Evolutionary conservation across 2,329 filamentous ascomycete genomes (phyloP), one percentile per base, ranked within the genome.

Genomic region (Pestalotiopsis sp.): DNA sequence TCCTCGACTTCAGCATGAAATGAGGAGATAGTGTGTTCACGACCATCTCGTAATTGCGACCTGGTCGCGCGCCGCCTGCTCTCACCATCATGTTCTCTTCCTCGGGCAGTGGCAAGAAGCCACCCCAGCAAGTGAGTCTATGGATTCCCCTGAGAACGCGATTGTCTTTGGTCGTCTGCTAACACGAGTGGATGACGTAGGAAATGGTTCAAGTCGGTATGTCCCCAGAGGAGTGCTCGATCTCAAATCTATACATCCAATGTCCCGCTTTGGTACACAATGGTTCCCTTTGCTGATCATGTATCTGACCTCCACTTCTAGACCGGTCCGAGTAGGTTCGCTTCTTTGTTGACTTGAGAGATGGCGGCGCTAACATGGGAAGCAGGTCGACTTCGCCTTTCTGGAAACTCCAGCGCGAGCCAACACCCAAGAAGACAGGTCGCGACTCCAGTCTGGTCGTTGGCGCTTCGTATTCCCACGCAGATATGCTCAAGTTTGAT

Each of bases 141-240:
- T 62, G 44, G 61, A 58, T 38, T 52, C 17, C 66, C 68, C 61
- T 70, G 52, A 57, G 35, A 58, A 24, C 48, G 13, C 24, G 30
- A 35, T 52, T 39, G 35, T 35, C 17, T 17, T 59, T 44, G 55
- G 24, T 55, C 30, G 26, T 9, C 68, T 67, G 69, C 65, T 65
- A 73, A 73, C 78, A 78, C 77, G 75, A 76, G 78, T 74, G 80
- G 75, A 82, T 76, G 75, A 77, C 74, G 78, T 85, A 98, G 94
- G 96, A 99, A 87, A 99, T 99, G 96, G 93, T 98, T 75, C 95
- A 99, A 92, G 94, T 99, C 85, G 95, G 96, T 98, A 91, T 76
- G 86, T 85, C 57, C 59, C 30, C 44, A 22, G 57, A 44, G 22
- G 38, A 60, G 38, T 55, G 56, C 55, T 39, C 38, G 20, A 17